Evolutionary conservation across 2,329 filamentous ascomycete species (phyloP).

Genomic region (Harringtonia aguacate): DNA sequence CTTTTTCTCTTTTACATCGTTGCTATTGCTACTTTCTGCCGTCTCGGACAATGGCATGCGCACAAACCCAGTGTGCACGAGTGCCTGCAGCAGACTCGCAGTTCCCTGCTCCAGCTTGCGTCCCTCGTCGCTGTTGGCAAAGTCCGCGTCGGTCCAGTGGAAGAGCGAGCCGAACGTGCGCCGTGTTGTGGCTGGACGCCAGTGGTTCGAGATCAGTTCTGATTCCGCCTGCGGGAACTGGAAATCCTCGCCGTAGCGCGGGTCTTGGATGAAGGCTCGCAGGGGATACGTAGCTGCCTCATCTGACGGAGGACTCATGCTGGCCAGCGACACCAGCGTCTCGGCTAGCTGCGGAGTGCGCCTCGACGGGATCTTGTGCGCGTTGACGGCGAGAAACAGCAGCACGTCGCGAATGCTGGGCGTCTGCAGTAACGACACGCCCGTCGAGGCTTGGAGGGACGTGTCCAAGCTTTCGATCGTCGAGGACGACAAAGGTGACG

Average conservation of each 20-base stretch:
- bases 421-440: not conserved
- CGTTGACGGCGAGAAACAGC: not conserved
- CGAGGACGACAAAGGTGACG: not conserved
- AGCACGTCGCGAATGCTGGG: not conserved
- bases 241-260: not conserved
- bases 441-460: not conserved
- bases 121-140: not conserved
- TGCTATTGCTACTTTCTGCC: too few species aligned
- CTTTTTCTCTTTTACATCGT: too few species aligned
- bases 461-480: too few species aligned
- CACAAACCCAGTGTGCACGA: not conserved
- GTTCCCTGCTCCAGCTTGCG: not conserved
- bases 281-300: not conserved
- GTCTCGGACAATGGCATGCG: not conserved
- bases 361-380: not conserved
- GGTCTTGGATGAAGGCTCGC: not conserved
- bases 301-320: not conserved
- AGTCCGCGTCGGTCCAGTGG: not conserved
- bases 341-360: not conserved
- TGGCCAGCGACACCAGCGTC: not conserved
- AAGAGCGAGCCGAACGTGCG: not conserved
- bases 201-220: not conserved
- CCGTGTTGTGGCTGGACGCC: not conserved
- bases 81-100: not conserved
- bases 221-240: not conserved